phyloP scores from a whole-genome alignment of 345 rosid species.

The Lepidium didymum region DNA sequence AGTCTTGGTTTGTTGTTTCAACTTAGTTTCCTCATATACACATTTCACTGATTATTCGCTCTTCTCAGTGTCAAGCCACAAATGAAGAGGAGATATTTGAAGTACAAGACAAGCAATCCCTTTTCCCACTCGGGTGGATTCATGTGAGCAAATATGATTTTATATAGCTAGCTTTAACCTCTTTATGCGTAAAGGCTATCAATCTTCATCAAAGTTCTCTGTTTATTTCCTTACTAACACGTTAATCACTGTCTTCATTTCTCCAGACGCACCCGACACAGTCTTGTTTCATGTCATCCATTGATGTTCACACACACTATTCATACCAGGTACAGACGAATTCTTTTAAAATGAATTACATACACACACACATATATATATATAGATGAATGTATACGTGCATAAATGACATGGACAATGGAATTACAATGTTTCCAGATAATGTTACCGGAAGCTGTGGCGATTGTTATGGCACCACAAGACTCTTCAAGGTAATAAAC shows the following conservation, averaged over 20 bases:
- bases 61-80: slow-evolving; percentile 80
- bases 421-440: slow-evolving; percentile 37
- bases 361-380: too few relatives aligned
- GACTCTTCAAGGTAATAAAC: slow-evolving; percentile 58
- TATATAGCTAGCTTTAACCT: not conserved
- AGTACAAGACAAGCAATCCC: slow-evolving; percentile 88
- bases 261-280: slow-evolving; percentile 97
- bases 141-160: slow-evolving; percentile 60
- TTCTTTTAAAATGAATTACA: not conserved
- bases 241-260: slow-evolving; percentile 6
- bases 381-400: not conserved
- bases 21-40: not conserved
- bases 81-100: slow-evolving; percentile 99
- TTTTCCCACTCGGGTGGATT: slow-evolving; percentile 98
- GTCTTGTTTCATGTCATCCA: slow-evolving; percentile 98
- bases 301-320: slow-evolving; percentile 96
- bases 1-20: not conserved
- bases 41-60: not conserved
- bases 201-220: not conserved
- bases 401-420: not conserved
- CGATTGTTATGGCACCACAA: slow-evolving; percentile 97
- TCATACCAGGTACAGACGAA: slow-evolving; percentile 68
- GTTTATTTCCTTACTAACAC: not conserved
- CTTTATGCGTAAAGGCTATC: not conserved
- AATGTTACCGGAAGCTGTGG: slow-evolving; percentile 94